phyloP scores from a whole-genome alignment of 208 protist genomes.

The Leishmania tarentolae region DNA sequence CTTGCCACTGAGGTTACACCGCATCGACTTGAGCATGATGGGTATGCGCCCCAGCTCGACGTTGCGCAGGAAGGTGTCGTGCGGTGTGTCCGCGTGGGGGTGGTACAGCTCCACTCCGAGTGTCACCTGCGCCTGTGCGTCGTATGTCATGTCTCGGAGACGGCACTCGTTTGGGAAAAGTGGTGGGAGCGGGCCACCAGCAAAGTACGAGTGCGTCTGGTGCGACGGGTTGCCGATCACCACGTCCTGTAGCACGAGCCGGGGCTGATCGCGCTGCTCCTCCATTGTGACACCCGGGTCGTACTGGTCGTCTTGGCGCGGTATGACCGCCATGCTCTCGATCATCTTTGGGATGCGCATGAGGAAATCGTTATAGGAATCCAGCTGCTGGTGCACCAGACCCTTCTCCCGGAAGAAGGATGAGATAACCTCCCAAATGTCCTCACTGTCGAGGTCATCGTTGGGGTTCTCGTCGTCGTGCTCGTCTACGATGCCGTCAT shows the following conservation, averaged over 20 bases:
- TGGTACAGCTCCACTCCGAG: slow-evolving; percentile 65
- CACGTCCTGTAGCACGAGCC: slow-evolving; percentile 79
- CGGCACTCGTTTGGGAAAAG: slow-evolving; percentile 96
- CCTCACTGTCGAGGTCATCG: slow-evolving; percentile 90
- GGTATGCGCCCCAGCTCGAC: slow-evolving; percentile 98
- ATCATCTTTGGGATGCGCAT: slow-evolving; percentile 86
- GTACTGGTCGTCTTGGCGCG: slow-evolving; percentile 84
- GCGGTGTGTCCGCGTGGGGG: slow-evolving; percentile 40
- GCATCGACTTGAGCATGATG: slow-evolving; percentile 98
- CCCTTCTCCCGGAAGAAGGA: slow-evolving; percentile 98
- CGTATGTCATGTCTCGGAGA: slow-evolving; percentile 96
- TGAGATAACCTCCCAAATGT: slow-evolving; percentile 97
- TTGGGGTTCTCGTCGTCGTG: slow-evolving; percentile 29
- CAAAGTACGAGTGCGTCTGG: slow-evolving; percentile 47
- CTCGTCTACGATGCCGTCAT: slow-evolving; percentile 56
- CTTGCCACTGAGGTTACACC: slow-evolving; percentile 96
- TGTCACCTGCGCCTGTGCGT: slow-evolving; percentile 61
- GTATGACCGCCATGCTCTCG: slow-evolving; percentile 65
- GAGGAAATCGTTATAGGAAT: slow-evolving; percentile 99
- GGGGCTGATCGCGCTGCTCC: slow-evolving; percentile 69
- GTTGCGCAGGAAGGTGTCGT: slow-evolving; percentile 55
- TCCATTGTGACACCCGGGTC: slow-evolving; percentile 56
- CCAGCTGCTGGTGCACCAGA: slow-evolving; percentile 99
- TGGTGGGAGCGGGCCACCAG: slow-evolving; percentile 58
- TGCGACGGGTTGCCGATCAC: slow-evolving; percentile 84